Conservation (phyloP, 106 monocot species). For the Dactylorhiza incarnata region DNA sequence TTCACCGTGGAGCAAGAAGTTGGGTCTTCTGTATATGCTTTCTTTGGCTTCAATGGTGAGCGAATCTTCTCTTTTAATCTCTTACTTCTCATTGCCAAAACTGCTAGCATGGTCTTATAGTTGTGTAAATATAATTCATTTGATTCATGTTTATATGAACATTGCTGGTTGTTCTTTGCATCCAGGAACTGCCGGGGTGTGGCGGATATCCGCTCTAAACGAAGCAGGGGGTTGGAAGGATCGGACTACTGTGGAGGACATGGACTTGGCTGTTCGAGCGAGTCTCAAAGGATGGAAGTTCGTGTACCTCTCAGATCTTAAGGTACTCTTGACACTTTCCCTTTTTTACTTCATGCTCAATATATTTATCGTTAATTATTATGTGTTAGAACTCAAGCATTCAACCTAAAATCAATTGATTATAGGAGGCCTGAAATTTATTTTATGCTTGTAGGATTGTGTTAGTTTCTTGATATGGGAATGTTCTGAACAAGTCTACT, state of each 20-base stretch:
- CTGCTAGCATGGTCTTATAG: no score
- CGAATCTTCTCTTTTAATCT: neutral
- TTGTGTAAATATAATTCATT: neutral
- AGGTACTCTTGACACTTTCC: conserved; percentile 1
- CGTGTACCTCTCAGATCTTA: conserved; percentile 27
- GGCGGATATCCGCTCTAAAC: conserved; percentile 32
- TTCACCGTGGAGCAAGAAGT: conserved; percentile 29
- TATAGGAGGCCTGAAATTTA: no score
- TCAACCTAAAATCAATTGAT: no score
- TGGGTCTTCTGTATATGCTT: conserved; percentile 23
- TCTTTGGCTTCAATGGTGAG: conserved; percentile 36
- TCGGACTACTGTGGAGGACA: conserved; percentile 41
- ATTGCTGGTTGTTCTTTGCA: neutral
- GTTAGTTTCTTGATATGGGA: no score
- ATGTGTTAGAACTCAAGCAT: no score
- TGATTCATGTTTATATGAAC: neutral
- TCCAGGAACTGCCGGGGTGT: conserved; percentile 40
- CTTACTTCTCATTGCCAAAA: neutral
- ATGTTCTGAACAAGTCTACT: no score
- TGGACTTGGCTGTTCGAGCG: conserved; percentile 43
- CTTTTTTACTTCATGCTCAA: neutral
- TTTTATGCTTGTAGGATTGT: no score
- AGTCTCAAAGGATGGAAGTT: conserved; percentile 46
- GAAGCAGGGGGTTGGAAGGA: conserved; percentile 49
- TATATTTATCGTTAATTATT: neutral